A percentile compares a stretch with the other conserved stretches of the same genome.
These are phyloP conservation scores for Vitis rupestris DNA, from an alignment of 164 flowering plant species.

Conservation along the genomic window DNA sequence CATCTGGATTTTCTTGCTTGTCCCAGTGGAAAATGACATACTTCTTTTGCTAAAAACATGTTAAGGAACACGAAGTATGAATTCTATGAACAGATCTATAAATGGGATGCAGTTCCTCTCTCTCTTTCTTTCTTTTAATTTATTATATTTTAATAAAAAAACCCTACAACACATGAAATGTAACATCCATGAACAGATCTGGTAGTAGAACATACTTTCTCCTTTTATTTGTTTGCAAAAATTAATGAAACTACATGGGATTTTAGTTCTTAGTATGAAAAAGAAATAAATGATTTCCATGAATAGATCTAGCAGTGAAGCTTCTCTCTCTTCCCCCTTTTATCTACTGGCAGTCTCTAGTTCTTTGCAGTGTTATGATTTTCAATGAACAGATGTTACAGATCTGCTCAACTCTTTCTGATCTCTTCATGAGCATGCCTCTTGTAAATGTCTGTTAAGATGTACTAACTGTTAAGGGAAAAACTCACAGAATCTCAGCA, in stretches of 20 bases:
- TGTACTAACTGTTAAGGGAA: neutral
- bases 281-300: neutral
- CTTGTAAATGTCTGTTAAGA: neutral
- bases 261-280: neutral
- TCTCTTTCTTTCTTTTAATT: slow-evolving; percentile 5
- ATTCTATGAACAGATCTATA: slow-evolving; percentile 40
- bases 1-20: neutral
- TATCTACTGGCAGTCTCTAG: no score
- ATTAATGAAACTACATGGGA: neutral
- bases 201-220: slow-evolving; percentile 15
- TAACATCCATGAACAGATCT: slow-evolving; percentile 43
- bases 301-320: neutral
- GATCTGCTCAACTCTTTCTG: slow-evolving; percentile 4
- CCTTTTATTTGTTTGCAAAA: slow-evolving; percentile 25
- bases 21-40: slow-evolving; percentile 4
- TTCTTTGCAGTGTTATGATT: no score
- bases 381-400: slow-evolving; percentile 1
- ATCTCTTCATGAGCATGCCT: neutral
- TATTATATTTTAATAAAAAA: slow-evolving; percentile 4
- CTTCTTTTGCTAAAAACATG: slow-evolving; percentile 37
- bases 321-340: neutral
- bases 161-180: slow-evolving; percentile 12
- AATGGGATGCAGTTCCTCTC: slow-evolving; percentile 19
- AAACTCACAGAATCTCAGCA: slow-evolving; percentile 52
- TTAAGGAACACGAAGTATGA: slow-evolving; percentile 25